Percentiles rank a stretch among this genome's conserved stretches.
These are phyloP conservation scores for Scedosporium apiospermum DNA, from an alignment of 2,329 filamentous ascomycete genomes.

Conservation along the genomic window DNA sequence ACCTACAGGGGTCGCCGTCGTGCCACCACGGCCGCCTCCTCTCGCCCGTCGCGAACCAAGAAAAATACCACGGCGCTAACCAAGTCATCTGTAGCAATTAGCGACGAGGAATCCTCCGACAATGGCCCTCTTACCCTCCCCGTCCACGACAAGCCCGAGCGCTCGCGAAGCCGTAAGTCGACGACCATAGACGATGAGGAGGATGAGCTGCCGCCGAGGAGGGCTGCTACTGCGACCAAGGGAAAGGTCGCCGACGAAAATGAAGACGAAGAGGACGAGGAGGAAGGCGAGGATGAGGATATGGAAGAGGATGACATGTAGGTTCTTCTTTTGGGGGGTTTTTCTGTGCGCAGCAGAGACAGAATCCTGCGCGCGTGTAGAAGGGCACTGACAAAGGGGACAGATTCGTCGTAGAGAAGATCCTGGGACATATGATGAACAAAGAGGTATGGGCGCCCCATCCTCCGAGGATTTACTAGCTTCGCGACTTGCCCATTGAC, in stretches of 20 bases:
- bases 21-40: not conserved
- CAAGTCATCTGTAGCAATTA: slow-evolving; percentile 22
- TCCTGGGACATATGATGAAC: slow-evolving; percentile 54
- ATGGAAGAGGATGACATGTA: slow-evolving; percentile 6
- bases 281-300: slow-evolving; percentile 16
- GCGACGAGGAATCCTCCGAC: slow-evolving; percentile 31
- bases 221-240: slow-evolving; percentile 3
- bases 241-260: slow-evolving; percentile 15
- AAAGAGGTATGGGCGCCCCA: slow-evolving; percentile 33
- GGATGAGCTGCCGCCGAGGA: slow-evolving; percentile 12
- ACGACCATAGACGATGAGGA: slow-evolving; percentile 14
- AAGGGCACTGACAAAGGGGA: not conserved
- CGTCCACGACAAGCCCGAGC: slow-evolving; percentile 12
- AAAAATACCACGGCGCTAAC: not conserved
- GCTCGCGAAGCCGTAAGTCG: slow-evolving; percentile 10
- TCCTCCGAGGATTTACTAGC: not conserved
- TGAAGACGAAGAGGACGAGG: slow-evolving; percentile 17
- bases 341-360: not conserved
- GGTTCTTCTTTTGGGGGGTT: not conserved
- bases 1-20: not conserved
- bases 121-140: not conserved
- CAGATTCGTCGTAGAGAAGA: slow-evolving; percentile 68
- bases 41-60: not conserved
- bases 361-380: not conserved
- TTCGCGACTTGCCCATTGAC: slow-evolving; percentile 3